Percentiles rank a stretch among this genome's conserved stretches.
Conservation (phyloP, 805 yeast species). For the Saccharomycopsis amapae region DNA sequence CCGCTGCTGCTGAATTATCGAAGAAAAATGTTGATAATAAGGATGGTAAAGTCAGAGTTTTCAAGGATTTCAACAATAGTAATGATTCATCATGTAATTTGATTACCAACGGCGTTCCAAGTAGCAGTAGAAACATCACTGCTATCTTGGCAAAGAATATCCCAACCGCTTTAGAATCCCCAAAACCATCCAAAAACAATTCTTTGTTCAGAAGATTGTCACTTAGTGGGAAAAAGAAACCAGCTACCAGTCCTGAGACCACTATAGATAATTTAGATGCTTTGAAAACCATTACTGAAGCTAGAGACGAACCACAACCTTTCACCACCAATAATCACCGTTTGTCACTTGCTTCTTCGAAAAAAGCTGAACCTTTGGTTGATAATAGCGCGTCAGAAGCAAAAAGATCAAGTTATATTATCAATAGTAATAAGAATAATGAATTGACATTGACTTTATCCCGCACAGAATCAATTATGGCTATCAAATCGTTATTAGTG, state of each 20-base stretch:
- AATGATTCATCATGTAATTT: slow-evolving; percentile 19
- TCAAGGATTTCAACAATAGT: slow-evolving; percentile 4
- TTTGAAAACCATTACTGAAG: slow-evolving; percentile 9
- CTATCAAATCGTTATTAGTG: slow-evolving; percentile 16
- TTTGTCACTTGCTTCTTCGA: not conserved
- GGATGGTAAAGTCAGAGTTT: slow-evolving; percentile 9
- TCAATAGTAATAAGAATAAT: slow-evolving; percentile 11
- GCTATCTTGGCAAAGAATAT: not conserved
- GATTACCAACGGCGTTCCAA: slow-evolving; percentile 20
- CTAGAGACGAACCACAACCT: not conserved
- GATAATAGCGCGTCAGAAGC: not conserved
- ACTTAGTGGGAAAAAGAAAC: slow-evolving; percentile 3
- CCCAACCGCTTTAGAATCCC: not conserved
- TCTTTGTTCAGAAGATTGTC: slow-evolving; percentile 18
- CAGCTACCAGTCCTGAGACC: not conserved
- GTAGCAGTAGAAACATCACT: slow-evolving; percentile 12
- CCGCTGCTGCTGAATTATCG: slow-evolving; percentile 3
- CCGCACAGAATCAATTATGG: slow-evolving; percentile 13
- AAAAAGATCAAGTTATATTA: not conserved
- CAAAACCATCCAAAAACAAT: slow-evolving; percentile 7
- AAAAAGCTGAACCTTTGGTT: not conserved
- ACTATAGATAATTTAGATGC: not conserved
- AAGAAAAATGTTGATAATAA: not conserved
- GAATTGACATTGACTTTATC: slow-evolving; percentile 17
- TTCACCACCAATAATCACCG: not conserved